Conservation (phyloP, 2,329 filamentous ascomycete species). For the Phoma herbarum region DNA sequence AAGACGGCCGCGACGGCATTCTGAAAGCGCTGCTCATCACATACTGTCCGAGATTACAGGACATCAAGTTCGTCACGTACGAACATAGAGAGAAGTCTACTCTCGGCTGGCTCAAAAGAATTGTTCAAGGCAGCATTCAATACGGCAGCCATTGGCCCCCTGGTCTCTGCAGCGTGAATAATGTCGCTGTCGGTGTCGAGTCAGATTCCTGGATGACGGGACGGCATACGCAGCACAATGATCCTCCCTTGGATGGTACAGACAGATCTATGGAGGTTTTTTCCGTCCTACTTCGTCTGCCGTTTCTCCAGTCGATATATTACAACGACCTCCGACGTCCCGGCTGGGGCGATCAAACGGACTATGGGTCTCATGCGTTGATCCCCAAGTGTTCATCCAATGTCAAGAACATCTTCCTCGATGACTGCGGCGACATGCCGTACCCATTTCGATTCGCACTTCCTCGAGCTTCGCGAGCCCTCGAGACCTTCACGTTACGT, state of each 20-base stretch:
- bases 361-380: conserved; percentile 1
- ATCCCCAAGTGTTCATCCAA: conserved; percentile 7
- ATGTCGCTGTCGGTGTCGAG: conserved; percentile 17
- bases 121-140: conserved; percentile 7
- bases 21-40: conserved; percentile 21
- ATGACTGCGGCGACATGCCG: conserved; percentile 13
- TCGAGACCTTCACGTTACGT: conserved; percentile 20
- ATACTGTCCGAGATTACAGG: conserved; percentile 18
- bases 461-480: conserved; percentile 1
- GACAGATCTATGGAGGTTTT: conserved; percentile 4
- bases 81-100: background rate
- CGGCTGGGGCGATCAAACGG: background rate
- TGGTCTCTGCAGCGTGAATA: conserved; percentile 8
- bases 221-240: background rate
- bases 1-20: conserved; percentile 20
- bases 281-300: conserved; percentile 16
- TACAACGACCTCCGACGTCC: conserved; percentile 6
- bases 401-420: conserved; percentile 24
- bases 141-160: conserved; percentile 11
- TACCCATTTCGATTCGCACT: background rate
- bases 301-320: conserved; percentile 19
- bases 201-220: conserved; percentile 20
- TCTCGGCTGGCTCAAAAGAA: conserved; percentile 20
- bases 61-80: conserved; percentile 20
- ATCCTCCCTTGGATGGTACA: background rate